Evolutionary conservation across 2,329 filamentous ascomycete genomes (phyloP).

Genomic region (Alternaria angustiovoidea): DNA sequence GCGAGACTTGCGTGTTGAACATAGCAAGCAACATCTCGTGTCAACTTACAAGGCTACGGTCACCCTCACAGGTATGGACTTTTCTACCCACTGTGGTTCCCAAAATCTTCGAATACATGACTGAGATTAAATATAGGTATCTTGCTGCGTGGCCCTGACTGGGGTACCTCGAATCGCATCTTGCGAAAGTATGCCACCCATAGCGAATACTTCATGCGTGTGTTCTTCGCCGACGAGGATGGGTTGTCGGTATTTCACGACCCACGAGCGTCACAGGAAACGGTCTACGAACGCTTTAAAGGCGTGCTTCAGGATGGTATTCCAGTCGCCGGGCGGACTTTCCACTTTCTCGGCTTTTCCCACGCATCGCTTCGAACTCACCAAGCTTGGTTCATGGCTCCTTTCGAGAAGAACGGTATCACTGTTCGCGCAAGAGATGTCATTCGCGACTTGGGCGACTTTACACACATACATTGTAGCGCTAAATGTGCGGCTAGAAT

Average conservation of each 20-base stretch:
- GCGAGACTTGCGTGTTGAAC: slow-evolving; percentile 63
- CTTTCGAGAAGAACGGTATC: slow-evolving; percentile 30
- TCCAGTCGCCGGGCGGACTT: slow-evolving; percentile 36
- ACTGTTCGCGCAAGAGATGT: slow-evolving; percentile 68
- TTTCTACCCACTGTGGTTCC: not conserved
- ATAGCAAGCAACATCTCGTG: slow-evolving; percentile 57
- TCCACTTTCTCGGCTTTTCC: slow-evolving; percentile 46
- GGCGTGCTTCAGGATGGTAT: slow-evolving; percentile 67
- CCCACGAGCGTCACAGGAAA: slow-evolving; percentile 41
- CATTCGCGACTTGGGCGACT: slow-evolving; percentile 42
- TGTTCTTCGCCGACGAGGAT: slow-evolving; percentile 78
- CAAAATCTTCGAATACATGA: not conserved
- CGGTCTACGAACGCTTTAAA: slow-evolving; percentile 62
- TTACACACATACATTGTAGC: slow-evolving; percentile 61
- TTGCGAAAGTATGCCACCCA: slow-evolving; percentile 36
- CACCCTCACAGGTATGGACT: slow-evolving; percentile 50
- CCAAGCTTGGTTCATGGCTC: slow-evolving; percentile 46
- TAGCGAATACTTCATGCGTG: slow-evolving; percentile 57
- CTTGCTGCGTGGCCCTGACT: slow-evolving; percentile 57
- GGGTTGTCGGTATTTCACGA: slow-evolving; percentile 70
- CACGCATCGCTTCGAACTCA: slow-evolving; percentile 43
- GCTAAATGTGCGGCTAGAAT: slow-evolving; percentile 67
- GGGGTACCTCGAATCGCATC: slow-evolving; percentile 64
- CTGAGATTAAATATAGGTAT: slow-evolving; percentile 17
- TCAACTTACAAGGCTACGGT: slow-evolving; percentile 63